Evolutionary conservation across 1,284 basidiomycete species (phyloP), one percentile per base, ranked within the genome.

Genomic region (Irpex sp.): DNA sequence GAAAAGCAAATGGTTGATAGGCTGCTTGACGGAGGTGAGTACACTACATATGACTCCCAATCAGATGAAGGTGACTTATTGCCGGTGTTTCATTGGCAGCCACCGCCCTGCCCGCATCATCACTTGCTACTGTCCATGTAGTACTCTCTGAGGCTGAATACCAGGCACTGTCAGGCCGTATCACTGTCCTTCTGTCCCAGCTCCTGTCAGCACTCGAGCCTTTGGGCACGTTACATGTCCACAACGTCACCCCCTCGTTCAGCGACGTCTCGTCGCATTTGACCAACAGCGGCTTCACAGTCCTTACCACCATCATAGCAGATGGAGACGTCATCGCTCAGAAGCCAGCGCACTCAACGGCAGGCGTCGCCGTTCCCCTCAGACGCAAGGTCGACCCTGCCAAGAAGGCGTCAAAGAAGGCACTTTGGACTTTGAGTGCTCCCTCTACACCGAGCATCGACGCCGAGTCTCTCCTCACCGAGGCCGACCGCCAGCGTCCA

Each of bases 1-100:
- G 90, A 93, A 69, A 85, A 82, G 68, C 85, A 92, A 72, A 85
- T 93, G 78, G 76, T 93, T 38, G 92, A 93, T 72, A 81, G 91
- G 66, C 75, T 93, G 62, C 77, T 92, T 19, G 92, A 91, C 74
- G 81, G 83, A 80, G 91, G 91, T 92, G 74, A 37, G 62, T 58
- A 31, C 64, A 60, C 60, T 52, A 60, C 40, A 51, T 15, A 44
- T 62, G 52, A 65, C n/a, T 64, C 57, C 57, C 48, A 49, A 17
- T 44, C 60, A 19, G 49, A 34, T 44, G 59, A 38, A 58, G 65
- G 17, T 26, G 63, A 68, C 66, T 62, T 56, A 57, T 60, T 58
- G 54, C 58, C 38, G 47, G 40, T 8, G 57, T 61, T 44, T 55
- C 60, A 48, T 57, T 60, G 55, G 61, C 65, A 93, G 92, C 89